Conservation (phyloP, 495 filamentous ascomycete genomes). For the Physcia stellaris region DNA sequence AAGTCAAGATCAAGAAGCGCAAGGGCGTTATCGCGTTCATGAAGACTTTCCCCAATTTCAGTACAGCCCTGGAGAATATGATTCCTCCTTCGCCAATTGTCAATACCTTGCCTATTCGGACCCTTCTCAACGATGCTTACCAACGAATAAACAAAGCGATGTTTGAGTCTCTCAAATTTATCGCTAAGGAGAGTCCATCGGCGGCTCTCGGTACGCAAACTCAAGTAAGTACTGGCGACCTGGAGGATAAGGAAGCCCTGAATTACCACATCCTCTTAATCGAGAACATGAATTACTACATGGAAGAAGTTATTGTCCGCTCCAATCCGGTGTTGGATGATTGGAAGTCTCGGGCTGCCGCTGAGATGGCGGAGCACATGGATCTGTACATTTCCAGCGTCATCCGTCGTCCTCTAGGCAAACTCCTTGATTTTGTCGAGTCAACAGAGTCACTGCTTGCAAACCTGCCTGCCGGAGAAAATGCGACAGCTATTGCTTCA, state of each 20-base stretch:
- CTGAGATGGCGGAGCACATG: conserved; percentile 81
- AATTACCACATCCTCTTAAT: conserved; percentile 96
- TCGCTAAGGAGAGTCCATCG: conserved; percentile 75
- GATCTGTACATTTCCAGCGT: conserved; percentile 73
- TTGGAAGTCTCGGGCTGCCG: conserved; percentile 61
- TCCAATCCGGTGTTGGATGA: conserved; percentile 60
- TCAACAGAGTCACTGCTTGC: conserved; percentile 58
- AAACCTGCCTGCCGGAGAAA: conserved; percentile 24
- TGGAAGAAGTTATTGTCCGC: conserved; percentile 76
- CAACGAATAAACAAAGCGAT: conserved; percentile 82
- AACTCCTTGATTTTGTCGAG: conserved; percentile 79
- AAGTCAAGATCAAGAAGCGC: conserved; percentile 96
- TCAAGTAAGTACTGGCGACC: conserved; percentile 34
- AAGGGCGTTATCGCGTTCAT: conserved; percentile 94
- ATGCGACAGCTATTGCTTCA: conserved; percentile 38
- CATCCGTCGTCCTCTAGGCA: conserved; percentile 77
- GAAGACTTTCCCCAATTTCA: conserved; percentile 80
- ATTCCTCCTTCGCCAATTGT: conserved; percentile 35
- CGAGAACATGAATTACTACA: conserved; percentile 96
- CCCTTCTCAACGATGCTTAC: conserved; percentile 76
- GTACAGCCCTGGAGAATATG: conserved; percentile 68
- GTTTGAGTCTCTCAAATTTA: conserved; percentile 92
- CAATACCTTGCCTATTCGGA: conserved; percentile 49
- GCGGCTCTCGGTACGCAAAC: conserved; percentile 16
- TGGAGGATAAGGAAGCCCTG: conserved; percentile 86